phyloP scores from a whole-genome alignment of 805 yeast species.

The Candida pseudofarinosa region DNA sequence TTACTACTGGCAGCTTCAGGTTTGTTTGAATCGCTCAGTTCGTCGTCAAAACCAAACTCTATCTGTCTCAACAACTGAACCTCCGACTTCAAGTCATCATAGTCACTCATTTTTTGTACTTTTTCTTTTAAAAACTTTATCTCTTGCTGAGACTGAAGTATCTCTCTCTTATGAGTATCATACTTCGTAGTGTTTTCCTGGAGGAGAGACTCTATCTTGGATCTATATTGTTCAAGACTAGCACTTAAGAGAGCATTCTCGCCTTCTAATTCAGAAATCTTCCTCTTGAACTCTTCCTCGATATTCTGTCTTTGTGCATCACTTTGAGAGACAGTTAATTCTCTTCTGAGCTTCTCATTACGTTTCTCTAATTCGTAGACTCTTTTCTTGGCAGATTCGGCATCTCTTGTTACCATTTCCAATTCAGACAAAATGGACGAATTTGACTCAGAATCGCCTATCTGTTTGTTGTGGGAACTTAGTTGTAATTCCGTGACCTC shows the following conservation, averaged over 20 bases:
- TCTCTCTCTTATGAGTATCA: slow-evolving; percentile 43
- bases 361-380: slow-evolving; percentile 69
- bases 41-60: slow-evolving; percentile 58
- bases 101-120: slow-evolving; percentile 55
- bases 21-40: slow-evolving; percentile 26
- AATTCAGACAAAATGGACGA: slow-evolving; percentile 47
- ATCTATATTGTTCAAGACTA: slow-evolving; percentile 49
- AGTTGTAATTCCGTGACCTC: slow-evolving; percentile 63
- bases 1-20: slow-evolving; percentile 16
- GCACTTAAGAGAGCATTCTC: slow-evolving; percentile 65
- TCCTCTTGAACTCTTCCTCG: slow-evolving; percentile 40
- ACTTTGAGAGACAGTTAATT: slow-evolving; percentile 53
- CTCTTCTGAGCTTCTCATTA: slow-evolving; percentile 68
- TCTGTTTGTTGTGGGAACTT: slow-evolving; percentile 42
- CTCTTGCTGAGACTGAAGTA: slow-evolving; percentile 47
- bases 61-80: slow-evolving; percentile 67
- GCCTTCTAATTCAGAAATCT: slow-evolving; percentile 55
- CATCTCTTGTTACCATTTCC: slow-evolving; percentile 68
- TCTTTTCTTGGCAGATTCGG: slow-evolving; percentile 65
- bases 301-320: slow-evolving; percentile 39
- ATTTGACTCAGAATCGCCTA: slow-evolving; percentile 26
- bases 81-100: slow-evolving; percentile 78
- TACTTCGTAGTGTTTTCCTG: slow-evolving; percentile 28
- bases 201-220: slow-evolving; percentile 17
- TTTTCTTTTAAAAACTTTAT: slow-evolving; percentile 46